These are phyloP conservation scores for Penicillium sp. DNA, from an alignment of 2,329 filamentous ascomycete species.

Conservation along the genomic window DNA sequence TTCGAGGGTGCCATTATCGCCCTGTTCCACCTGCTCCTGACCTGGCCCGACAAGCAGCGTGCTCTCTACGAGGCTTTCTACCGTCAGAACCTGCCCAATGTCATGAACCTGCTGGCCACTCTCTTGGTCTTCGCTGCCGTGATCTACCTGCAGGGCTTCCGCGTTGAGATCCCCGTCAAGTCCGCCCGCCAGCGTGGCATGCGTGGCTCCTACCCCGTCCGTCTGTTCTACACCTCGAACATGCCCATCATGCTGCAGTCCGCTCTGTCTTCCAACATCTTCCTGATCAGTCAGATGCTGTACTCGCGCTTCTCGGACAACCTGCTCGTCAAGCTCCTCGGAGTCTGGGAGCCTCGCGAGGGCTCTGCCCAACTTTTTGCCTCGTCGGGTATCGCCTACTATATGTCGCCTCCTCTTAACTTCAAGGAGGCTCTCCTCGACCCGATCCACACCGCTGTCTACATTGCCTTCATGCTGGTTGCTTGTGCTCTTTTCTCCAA, in stretches of 20 bases:
- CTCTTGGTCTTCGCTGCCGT: conserved; percentile 91
- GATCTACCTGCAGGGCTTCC: conserved; percentile 99
- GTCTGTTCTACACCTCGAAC: conserved; percentile 99
- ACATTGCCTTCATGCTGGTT: conserved; percentile 95
- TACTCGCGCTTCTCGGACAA: conserved; percentile 99
- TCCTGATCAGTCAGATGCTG: conserved; percentile 98
- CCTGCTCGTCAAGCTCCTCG: conserved; percentile 92
- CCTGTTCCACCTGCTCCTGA: conserved; percentile 94
- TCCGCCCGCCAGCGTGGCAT: conserved; percentile 97
- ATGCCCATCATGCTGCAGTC: conserved; percentile 99
- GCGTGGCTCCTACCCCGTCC: conserved; percentile 94
- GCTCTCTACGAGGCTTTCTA: conserved; percentile 98
- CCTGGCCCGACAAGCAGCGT: conserved; percentile 98
- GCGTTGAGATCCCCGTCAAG: conserved; percentile 99
- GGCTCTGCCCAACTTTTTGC: conserved; percentile 91
- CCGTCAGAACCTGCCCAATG: conserved; percentile 97
- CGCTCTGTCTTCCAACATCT: conserved; percentile 96
- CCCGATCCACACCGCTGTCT: conserved; percentile 91
- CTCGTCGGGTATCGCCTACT: conserved; percentile 91
- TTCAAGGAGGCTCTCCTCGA: conserved; percentile 95
- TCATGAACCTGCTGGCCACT: conserved; percentile 96
- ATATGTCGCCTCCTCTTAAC: conserved; percentile 98
- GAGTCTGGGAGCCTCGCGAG: conserved; percentile 97
- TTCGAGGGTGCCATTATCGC: conserved; percentile 98
- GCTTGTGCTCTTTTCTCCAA: conserved; percentile 99